phyloP scores from a whole-genome alignment of 2,329 filamentous ascomycete species.

The Macrophomina phaseolina region DNA sequence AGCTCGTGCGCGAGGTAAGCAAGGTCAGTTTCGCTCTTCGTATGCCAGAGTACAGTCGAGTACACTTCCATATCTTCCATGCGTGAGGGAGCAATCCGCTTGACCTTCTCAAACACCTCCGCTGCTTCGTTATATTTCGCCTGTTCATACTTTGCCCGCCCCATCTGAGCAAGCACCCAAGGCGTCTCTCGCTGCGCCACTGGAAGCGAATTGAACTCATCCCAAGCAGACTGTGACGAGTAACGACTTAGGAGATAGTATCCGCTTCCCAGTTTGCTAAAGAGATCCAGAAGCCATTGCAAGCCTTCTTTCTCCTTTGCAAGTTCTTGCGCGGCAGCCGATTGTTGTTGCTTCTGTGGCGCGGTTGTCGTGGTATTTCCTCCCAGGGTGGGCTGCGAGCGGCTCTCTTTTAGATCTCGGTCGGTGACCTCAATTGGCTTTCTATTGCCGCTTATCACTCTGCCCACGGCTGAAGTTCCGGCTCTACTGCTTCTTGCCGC shows the following conservation, averaged over 20 bases:
- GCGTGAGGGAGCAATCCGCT: conserved; percentile 78
- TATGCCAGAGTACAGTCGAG: conserved; percentile 97
- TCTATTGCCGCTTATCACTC: conserved; percentile 88
- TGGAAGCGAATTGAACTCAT: conserved; percentile 73
- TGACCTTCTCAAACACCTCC: conserved; percentile 80
- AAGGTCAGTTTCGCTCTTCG: conserved; percentile 89
- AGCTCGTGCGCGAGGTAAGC: conserved; percentile 92
- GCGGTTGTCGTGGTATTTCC: conserved; percentile 31
- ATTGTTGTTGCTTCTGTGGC: conserved; percentile 33
- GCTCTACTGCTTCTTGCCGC: conserved; percentile 67
- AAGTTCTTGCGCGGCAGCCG: conserved; percentile 38
- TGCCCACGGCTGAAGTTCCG: conserved; percentile 75
- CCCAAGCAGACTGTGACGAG: conserved; percentile 76
- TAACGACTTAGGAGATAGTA: conserved; percentile 81
- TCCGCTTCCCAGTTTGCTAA: conserved; percentile 80
- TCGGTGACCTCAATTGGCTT: conserved; percentile 71
- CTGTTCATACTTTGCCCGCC: conserved; percentile 89
- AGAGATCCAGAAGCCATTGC: conserved; percentile 76
- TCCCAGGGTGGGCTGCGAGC: conserved; percentile 40
- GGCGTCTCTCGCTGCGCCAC: conserved; percentile 83
- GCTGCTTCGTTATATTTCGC: conserved; percentile 85
- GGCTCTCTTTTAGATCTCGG: conserved; percentile 68
- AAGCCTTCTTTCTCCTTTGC: conserved; percentile 74
- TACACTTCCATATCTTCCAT: conserved; percentile 98
- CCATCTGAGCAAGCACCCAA: conserved; percentile 91